Evolutionary conservation across 2,329 filamentous ascomycete species (phyloP).

Genomic region (Epichloe uncinata): DNA sequence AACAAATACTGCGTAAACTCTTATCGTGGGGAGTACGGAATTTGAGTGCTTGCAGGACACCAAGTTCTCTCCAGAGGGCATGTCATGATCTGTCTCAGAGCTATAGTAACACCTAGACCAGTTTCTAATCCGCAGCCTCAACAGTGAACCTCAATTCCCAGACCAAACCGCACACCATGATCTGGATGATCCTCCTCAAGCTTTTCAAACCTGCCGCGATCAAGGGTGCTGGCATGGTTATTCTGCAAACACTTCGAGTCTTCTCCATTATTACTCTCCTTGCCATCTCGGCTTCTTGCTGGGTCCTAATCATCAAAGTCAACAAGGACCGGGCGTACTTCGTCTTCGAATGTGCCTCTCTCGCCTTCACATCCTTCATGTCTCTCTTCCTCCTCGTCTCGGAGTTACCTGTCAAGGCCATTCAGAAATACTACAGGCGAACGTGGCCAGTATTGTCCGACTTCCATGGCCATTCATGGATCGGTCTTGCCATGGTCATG

Average conservation of each 20-base stretch:
- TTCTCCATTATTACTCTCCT: slow-evolving; percentile 53
- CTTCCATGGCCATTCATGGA: slow-evolving; percentile 62
- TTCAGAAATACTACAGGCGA: slow-evolving; percentile 52
- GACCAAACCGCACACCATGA: background rate
- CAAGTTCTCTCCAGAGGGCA: background rate
- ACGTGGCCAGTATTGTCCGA: slow-evolving; percentile 70
- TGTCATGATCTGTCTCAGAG: too few relatives aligned
- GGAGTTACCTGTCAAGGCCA: slow-evolving; percentile 47
- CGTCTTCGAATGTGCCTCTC: slow-evolving; percentile 68
- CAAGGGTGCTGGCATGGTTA: slow-evolving; percentile 53
- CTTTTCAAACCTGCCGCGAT: slow-evolving; percentile 27
- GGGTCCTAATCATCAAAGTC: slow-evolving; percentile 70
- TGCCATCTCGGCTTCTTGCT: slow-evolving; percentile 45
- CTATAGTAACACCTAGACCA: background rate
- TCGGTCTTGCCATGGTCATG: slow-evolving; percentile 61
- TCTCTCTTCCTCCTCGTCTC: slow-evolving; percentile 55
- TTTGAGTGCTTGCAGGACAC: background rate
- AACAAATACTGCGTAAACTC: background rate
- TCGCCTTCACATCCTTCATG: slow-evolving; percentile 45
- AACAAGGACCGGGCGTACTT: slow-evolving; percentile 63
- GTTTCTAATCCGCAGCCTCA: background rate
- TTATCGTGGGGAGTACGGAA: too few relatives aligned
- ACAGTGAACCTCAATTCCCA: background rate
- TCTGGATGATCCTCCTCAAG: slow-evolving; percentile 5
- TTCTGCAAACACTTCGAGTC: slow-evolving; percentile 54